Base-by-base conservation (phyloP, 2,329 filamentous ascomycete species). In the Madurella mycetomatis region DNA sequence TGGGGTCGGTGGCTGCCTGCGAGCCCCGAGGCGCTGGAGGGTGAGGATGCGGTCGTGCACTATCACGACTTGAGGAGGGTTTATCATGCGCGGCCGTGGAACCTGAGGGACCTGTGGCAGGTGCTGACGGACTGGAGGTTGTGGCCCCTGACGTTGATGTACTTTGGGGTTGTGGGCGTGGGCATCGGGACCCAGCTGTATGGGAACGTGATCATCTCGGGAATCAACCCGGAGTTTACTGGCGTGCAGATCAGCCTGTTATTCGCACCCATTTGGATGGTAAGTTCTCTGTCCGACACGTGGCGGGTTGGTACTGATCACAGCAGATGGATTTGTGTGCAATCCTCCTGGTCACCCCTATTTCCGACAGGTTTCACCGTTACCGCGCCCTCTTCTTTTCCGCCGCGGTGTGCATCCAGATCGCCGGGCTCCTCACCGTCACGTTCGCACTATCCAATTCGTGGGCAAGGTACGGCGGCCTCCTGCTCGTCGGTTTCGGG, bases 81-180 rank as follows among this genome's bases (percentile, higher is more conserved):
- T 0, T 95, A 96, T 68, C 85, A 91, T 64, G 76, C 83, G 13
- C 79, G 83, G 1, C 77, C 83, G 3, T 96, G 91, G 91, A 85
- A 76, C 1, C 61, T 88, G 57, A 82, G 74, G 51, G 90, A 96
- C 61, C 75, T 96, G 1, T 74, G 76, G 19, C 73, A 76, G 19
- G 88, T 95, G 1, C 73, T 95, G 31, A 76, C 88, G 37, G 91
- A 96, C 70, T 95, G 90, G 91, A 83, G 90, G 2, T 77, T 95
- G 16, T 96, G 90, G 87, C 91, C 91, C 1, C 72, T 96, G 61
- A 79, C 86, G 1, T 67, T 95, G 50, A 96, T 96, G 91, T 96
- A 96, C 72, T 95, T 96, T 72, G 91, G 91, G 17, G 91, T 96
- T 2, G 91, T 96, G 1, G 91, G 91, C 18, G 91, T 95, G 2